A percentile compares a stretch with the other conserved stretches of the same genome.
Evolutionary conservation across 352 stramenopile genomes (phyloP).

Genomic region (Phytophthora hibernalis): DNA sequence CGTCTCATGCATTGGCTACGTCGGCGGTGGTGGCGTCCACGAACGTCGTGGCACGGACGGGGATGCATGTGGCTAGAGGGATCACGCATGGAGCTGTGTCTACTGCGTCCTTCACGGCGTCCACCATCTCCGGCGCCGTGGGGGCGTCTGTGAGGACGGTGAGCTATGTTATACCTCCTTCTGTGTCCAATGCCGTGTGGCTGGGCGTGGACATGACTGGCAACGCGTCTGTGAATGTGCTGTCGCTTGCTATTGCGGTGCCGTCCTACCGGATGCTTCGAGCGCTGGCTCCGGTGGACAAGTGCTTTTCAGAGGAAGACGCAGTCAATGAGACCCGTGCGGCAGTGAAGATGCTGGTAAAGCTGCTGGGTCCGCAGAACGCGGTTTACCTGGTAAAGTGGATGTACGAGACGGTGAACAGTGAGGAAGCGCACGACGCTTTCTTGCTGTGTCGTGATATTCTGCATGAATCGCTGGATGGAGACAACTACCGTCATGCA

Average conservation of each 20-base stretch:
- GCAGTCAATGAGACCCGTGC: conserved; percentile 57
- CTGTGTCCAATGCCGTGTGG: conserved; percentile 68
- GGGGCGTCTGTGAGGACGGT: conserved; percentile 59
- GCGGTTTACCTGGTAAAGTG: conserved; percentile 78
- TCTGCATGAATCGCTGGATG: conserved; percentile 62
- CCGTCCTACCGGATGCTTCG: conserved; percentile 70
- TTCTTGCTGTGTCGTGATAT: conserved; percentile 76
- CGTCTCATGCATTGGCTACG: conserved; percentile 65
- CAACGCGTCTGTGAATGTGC: conserved; percentile 60
- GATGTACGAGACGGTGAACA: conserved; percentile 78
- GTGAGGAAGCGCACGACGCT: conserved; percentile 71
- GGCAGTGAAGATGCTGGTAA: conserved; percentile 59
- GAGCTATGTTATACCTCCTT: conserved; percentile 63
- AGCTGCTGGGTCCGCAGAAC: conserved; percentile 72
- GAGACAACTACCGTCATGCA: conserved; percentile 66
- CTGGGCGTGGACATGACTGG: conserved; percentile 66
- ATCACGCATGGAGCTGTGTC: conserved; percentile 61
- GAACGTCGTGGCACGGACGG: conserved; percentile 55
- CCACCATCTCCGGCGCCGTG: conserved; percentile 57
- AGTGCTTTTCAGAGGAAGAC: conserved; percentile 63
- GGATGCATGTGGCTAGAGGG: conserved; percentile 56
- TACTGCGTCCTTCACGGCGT: conserved; percentile 63
- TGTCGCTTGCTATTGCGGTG: conserved; percentile 74
- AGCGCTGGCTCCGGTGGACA: conserved; percentile 52
- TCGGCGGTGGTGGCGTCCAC: conserved; percentile 66